phyloP scores from a whole-genome alignment of 495 filamentous ascomycete genomes.

The Aspergillus mulundensis region DNA sequence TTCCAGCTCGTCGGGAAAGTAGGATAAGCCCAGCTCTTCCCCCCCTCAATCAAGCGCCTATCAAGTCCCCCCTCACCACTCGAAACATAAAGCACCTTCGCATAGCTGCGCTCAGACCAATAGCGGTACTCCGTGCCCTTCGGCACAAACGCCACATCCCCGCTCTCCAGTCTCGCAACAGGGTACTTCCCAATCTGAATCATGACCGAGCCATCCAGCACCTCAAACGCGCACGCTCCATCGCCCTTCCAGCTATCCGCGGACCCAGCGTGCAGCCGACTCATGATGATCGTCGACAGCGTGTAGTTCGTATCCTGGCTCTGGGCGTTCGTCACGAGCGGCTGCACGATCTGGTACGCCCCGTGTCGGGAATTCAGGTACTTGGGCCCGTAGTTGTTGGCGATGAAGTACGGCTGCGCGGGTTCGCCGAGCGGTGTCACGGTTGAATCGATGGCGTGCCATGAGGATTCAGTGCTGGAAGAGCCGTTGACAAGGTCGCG shows the following conservation, averaged over 20 bases:
- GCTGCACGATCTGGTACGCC: constrained; percentile 37
- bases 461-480: background rate
- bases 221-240: constrained; percentile 35
- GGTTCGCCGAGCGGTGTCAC: background rate
- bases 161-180: constrained; percentile 21
- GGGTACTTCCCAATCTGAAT: constrained; percentile 34
- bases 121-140: constrained; percentile 27
- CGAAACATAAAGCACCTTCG: constrained; percentile 39
- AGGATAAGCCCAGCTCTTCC: constrained; percentile 19
- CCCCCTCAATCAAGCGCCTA: constrained; percentile 22
- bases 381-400: constrained; percentile 40
- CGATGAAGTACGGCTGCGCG: constrained; percentile 35
- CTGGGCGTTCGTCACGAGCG: constrained; percentile 32
- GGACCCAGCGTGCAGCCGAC: background rate
- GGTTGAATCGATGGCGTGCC: constrained; percentile 34
- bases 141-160: constrained; percentile 41
- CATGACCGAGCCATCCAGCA: constrained; percentile 36
- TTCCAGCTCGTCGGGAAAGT: constrained; percentile 18
- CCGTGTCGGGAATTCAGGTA: constrained; percentile 32
- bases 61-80: constrained; percentile 33
- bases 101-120: constrained; percentile 28
- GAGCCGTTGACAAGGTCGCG: constrained; percentile 34
- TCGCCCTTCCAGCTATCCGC: constrained; percentile 11
- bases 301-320: constrained; percentile 35
- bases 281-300: constrained; percentile 32